Evolutionary conservation across 441 rosid genomes (phyloP).

Genomic region (Biscutella auriculata): DNA sequence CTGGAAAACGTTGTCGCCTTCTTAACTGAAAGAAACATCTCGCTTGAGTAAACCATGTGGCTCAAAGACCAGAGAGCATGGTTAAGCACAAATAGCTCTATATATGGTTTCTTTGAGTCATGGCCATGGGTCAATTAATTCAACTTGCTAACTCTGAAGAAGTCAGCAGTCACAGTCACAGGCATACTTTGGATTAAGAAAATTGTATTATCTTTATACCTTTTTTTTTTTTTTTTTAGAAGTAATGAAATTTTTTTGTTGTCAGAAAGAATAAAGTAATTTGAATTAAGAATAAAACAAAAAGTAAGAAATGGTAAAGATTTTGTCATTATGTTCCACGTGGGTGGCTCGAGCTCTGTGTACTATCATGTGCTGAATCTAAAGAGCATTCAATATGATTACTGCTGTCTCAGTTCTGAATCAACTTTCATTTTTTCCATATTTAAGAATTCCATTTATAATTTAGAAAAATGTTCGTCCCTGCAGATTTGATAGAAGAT

Average conservation of each 20-base stretch:
- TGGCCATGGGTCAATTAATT: not conserved
- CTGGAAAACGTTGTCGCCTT: constrained; percentile 84
- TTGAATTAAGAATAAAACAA: not conserved
- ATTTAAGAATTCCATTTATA: not conserved
- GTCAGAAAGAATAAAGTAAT: too few relatives aligned
- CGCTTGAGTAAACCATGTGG: constrained; percentile 80
- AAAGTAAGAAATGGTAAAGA: not conserved
- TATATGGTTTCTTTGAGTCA: constrained; percentile 74
- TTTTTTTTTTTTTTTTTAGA: too few relatives aligned
- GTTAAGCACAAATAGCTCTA: constrained; percentile 90
- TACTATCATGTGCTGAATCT: constrained; percentile 22
- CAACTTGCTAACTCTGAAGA: not conserved
- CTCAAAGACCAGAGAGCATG: constrained; percentile 78
- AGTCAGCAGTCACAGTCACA: too few relatives aligned
- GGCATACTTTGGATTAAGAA: too few relatives aligned
- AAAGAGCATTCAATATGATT: constrained; percentile 20
- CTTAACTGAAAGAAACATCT: too few relatives aligned
- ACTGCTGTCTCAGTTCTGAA: constrained; percentile 6
- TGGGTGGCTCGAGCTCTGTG: constrained; percentile 25
- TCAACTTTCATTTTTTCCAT: not conserved
- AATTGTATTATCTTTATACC: too few relatives aligned
- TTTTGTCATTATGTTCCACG: constrained; percentile 25
- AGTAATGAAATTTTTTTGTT: too few relatives aligned
- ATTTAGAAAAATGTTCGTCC: not conserved
- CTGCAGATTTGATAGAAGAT: not conserved